Evolutionary conservation across 805 yeast genomes (phyloP).

Genomic region (Candida michaelii): DNA sequence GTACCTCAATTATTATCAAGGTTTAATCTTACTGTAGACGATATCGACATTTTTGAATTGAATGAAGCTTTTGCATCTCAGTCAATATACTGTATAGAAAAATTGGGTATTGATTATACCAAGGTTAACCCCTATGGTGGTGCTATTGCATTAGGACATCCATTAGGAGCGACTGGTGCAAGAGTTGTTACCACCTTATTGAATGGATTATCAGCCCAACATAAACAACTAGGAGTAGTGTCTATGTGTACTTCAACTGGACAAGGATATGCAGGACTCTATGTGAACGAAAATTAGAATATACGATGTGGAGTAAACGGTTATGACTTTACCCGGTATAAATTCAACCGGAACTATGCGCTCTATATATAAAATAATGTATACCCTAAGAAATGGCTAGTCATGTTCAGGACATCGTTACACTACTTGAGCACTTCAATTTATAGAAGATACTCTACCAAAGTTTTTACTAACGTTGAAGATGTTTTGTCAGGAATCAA

Average conservation of each 20-base stretch:
- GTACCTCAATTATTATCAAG: constrained; percentile 25
- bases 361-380: neutral
- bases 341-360: neutral
- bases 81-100: constrained; percentile 26
- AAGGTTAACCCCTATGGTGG: constrained; percentile 41
- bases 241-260: constrained; percentile 45
- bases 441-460: constrained; percentile 8
- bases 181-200: constrained; percentile 36
- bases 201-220: constrained; percentile 29
- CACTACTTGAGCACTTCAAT: neutral
- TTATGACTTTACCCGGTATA: too few relatives aligned
- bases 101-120: constrained; percentile 23
- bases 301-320: neutral
- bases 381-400: too few relatives aligned
- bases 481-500: constrained; percentile 31
- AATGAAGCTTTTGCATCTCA: constrained; percentile 41
- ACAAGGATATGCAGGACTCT: constrained; percentile 37
- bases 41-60: constrained; percentile 31
- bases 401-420: too few relatives aligned
- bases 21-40: constrained; percentile 23
- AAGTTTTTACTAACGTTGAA: constrained; percentile 21
- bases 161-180: constrained; percentile 75
- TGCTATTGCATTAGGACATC: constrained; percentile 18
- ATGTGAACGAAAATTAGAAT: constrained; percentile 23
- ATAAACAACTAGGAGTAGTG: constrained; percentile 33